These are phyloP conservation scores for Gracilariopsis chorda DNA, from an alignment of 23 red algal genomes.

Conservation along the genomic window DNA sequence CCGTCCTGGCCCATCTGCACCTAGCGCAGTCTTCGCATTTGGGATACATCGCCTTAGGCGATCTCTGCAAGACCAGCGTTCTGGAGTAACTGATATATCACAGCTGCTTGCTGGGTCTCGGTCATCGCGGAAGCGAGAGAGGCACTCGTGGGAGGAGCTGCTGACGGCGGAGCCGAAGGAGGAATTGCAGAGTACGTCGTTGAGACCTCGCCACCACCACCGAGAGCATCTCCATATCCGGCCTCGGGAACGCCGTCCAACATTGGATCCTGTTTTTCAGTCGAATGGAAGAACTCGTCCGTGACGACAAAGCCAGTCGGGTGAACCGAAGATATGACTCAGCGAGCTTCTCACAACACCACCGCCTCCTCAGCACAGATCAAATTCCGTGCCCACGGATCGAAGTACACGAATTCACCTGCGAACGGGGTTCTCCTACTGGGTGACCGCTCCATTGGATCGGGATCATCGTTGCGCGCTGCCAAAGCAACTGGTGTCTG, in stretches of 20 bases:
- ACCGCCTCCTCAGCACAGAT: not conserved
- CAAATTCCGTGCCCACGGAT: not conserved
- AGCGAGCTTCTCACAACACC: not conserved
- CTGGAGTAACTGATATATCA: too few species aligned
- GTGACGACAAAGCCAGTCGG: not conserved
- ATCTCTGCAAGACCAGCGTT: too few species aligned
- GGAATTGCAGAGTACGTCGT: too few species aligned
- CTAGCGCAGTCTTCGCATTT: too few species aligned
- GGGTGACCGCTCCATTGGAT: not conserved
- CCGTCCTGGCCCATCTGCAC: too few species aligned
- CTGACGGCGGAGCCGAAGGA: too few species aligned
- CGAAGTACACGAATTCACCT: not conserved
- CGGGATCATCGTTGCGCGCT: not conserved
- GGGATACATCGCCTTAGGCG: too few species aligned
- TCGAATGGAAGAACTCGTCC: not conserved
- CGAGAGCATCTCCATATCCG: not conserved
- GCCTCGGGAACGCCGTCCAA: not conserved
- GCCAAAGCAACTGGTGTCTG: not conserved
- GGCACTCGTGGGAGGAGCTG: too few species aligned
- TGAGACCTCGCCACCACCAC: too few species aligned
- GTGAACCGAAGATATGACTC: not conserved
- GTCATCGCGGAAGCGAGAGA: too few species aligned
- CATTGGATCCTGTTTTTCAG: not conserved
- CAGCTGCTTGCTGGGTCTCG: too few species aligned
- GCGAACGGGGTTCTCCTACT: not conserved